Evolutionary conservation across 345 rosid genomes (phyloP), one percentile per base, ranked within the genome.

Genomic region (Pistacia integerrima): DNA sequence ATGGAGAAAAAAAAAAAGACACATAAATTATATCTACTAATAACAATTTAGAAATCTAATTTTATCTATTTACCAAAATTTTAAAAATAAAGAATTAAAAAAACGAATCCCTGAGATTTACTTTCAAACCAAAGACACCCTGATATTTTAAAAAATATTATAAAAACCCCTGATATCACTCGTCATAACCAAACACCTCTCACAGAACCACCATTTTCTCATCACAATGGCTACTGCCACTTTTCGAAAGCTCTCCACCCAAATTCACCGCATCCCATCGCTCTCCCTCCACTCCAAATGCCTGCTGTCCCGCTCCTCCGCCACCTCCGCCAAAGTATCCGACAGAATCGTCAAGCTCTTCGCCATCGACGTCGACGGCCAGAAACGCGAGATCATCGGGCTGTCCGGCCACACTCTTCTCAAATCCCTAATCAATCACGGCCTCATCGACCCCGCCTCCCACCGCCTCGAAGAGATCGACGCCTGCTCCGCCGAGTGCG

Each of bases 401-500:
- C 92, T 96, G n/a, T 20, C 97, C 1, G 98, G 98, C 0, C 97
- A 96, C 33, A 91, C 97, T 18, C 97, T 96, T 44, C 94, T 96
- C 60, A 90, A 91, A 56, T 91, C 97, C 41, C 85, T 96, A 11
- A 74, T 89, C 25, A 91, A 93, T 79, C 70, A 78, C 67, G 94
- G 97, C 13, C 80, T 93, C 55, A 96, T 96, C 78, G 99, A 96
- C 69, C 98, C 98, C 35, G 91, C 83, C 18, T 96, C 99, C 28
- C 98, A 93, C 83, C 90, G 98, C 12, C 87, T 92, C 38, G 99
- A 93, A 60, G 98, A 96, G 65, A 93, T 96, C 88, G 99, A 96
- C 13, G 99, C 99, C 63, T 96, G 99, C 85, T 93, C 97, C 44
- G 90, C 99, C 14, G 99, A 96, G 77, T 96, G 98, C 87, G 99